Evolutionary conservation across 2,329 filamentous ascomycete species (phyloP), one percentile per base, ranked within the genome.

Genomic region (Bipolaris sorokiniana): DNA sequence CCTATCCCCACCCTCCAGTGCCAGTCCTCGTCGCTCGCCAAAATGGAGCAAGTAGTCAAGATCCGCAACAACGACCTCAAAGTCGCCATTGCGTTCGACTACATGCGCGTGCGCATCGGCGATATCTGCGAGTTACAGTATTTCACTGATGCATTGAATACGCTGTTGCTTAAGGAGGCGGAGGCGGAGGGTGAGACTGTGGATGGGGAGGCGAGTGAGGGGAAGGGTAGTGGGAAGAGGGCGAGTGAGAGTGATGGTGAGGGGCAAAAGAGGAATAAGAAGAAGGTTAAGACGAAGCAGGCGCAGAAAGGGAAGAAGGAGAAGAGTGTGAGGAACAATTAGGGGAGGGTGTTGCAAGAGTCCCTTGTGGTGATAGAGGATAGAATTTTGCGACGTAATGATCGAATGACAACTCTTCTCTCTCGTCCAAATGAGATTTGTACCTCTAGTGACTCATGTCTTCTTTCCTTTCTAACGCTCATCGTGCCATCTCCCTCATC

Each of bases 61-160:
- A 60, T 73, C 5, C 74, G 76, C 31, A 77, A 74, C 5, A 78
- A 76, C 18, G 81, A 86, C 58, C 84, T 88, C 79, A 86, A 87
- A 37, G 85, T 91, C 15, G 82, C 90, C 56, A 83, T 92, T 54
- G 90, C 88, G 1, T 92, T 92, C 74, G 91, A 95, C 70, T 87
- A 90, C 64, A 94, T 94, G 90, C 80, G 84, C 5, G 85, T 92
- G 38, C 86, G 82, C 72, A 78, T 92, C 28, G 86, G 87, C 7
- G 89, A 92, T 63, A 90, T 92, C 62, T 83, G 83, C 58, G 82
- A 88, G 75, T 81, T 90, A 45, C 85, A 86, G 64, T 81, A 82
- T 63, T 90, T 86, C 67, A 80, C 86, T 56, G 84, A 84, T 11
- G 86, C 86, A 16, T 66, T 90, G 55, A 77, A 82, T 60, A 80